Evolutionary conservation across 805 yeast genomes (phyloP), one percentile per base, ranked within the genome.

Genomic region (Teunomyces kruisii): DNA sequence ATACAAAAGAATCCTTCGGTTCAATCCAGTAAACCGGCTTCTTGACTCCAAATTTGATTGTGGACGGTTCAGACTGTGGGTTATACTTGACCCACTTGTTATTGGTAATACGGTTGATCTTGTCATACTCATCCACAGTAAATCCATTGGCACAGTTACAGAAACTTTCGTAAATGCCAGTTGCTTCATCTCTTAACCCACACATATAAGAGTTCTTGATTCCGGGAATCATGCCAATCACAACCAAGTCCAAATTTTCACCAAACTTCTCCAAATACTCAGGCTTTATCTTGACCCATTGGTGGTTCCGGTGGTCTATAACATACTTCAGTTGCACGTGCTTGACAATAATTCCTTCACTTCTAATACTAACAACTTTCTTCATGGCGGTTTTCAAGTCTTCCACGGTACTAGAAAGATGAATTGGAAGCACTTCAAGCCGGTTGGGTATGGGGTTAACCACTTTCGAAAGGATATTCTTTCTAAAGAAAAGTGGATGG

Each of bases 271-370:
- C 85, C 43, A 90, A 68, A 58, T 90, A 91, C 53, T 91, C 97
- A 0, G 98, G 98, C 61, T 92, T 92, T 2, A 92, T 78, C 57
- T 92, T 92, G 12, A 89, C 70, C 96, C 97, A 92, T n/a, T 74
- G 65, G 13, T 76, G 78, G 35, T 75, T 73, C 40, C 89, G 67
- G 28, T 75, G 76, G n/a, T 81, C 88, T 12, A 86, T 73, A 2
- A 65, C 59, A 59, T 92, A 92, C 12, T 60, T 65, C 2, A 86
- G 74, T 9, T 67, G 61, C 1, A 81, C 77, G 50, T 81, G 76
- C 58, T 92, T 92, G 32, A 92, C 64, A 44, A 92, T 79, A 7
- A 92, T 67, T 0, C 99, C 99, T 62, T 92, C 99, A 15, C 88
- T 78, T 40, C 85, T 76, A 31, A 69, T 69, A 2, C 72, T 71